Percentiles rank a stretch among this genome's conserved stretches.
phyloP scores from a whole-genome alignment of 495 filamentous ascomycete genomes.

The Evansstolkia leycettana region DNA sequence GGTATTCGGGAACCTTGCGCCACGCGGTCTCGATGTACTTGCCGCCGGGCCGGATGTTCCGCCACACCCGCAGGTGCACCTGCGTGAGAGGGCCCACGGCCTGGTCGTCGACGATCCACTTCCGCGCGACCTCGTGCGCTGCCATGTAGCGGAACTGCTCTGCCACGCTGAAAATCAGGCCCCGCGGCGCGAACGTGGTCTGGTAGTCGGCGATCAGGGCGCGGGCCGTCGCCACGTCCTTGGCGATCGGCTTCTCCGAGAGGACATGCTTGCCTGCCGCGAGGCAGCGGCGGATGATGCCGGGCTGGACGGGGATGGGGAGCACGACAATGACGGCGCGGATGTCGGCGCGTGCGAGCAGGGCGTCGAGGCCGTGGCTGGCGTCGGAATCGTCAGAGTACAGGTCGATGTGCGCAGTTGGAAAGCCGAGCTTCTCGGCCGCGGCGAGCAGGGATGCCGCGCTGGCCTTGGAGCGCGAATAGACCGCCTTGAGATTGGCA shows the following conservation, averaged over 20 bases:
- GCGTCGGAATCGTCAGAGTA: conserved; percentile 11
- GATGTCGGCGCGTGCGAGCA: conserved; percentile 13
- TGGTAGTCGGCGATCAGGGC: conserved; percentile 46
- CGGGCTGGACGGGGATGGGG: conserved; percentile 10
- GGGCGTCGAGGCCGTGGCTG: conserved; percentile 7
- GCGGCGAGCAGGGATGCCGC: conserved; percentile 4
- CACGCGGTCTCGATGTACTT: conserved; percentile 11
- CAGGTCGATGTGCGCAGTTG: conserved; percentile 4
- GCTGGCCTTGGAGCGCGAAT: conserved; percentile 12
- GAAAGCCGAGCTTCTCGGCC: conserved; percentile 1
- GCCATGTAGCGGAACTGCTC: conserved; percentile 59
- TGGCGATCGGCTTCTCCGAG: conserved; percentile 59
- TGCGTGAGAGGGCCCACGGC: background rate
- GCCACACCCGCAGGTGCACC: too few species aligned
- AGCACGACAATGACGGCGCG: conserved; percentile 12
- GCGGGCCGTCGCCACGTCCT: conserved; percentile 40
- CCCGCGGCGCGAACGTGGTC: conserved; percentile 6
- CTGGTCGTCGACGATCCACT: background rate
- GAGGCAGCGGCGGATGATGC: conserved; percentile 6
- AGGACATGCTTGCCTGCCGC: conserved; percentile 26
- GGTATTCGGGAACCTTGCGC: conserved; percentile 52
- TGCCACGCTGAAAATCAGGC: conserved; percentile 38
- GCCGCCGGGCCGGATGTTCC: background rate
- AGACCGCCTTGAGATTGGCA: conserved; percentile 14
- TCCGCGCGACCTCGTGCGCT: background rate